Base-by-base conservation (phyloP, 352 stramenopile species). In the Plasmopara viticola region DNA sequence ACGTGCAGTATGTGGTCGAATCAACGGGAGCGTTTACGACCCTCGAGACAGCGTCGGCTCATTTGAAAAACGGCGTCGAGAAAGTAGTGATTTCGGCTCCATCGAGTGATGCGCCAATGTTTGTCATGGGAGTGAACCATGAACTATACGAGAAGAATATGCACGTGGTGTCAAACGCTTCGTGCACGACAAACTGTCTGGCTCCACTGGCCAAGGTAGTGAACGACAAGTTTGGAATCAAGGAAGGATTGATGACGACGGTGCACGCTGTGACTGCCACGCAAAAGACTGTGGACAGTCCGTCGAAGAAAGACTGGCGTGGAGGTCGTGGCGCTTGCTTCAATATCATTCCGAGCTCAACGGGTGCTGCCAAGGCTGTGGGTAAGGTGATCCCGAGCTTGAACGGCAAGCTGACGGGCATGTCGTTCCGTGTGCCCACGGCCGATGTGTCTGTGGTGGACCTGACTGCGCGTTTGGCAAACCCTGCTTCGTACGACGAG, bases 311-410 rank as follows among this genome's bases (percentile, higher is more conserved):
- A 75, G 96, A 99, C 86, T 99, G 96, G 95, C 93, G 95, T 60
- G 95, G 91, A 61, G 96, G 96, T 64, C 95, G 96, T 84, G 94
- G 87, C 56, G 95, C 89, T 29, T 97, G 83, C 78, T 97, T 96
- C 78, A 99, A 99, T 88, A 98, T 99, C 72, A 99, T 99, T 66
- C 96, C 96, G n/a, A 98, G 86, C 51, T 98, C 91, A 9, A 99
- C 95, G 28, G 96, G 95, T 45, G 97, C 97, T 29, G 97, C 97
- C 67, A 98, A 99, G 89, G 97, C 97, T 62, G 96, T 99, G 53
- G 97, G 95, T 66, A 99, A 99, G 86, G 95, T 99, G 68, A 98
- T 99, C 64, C 90, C 90, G 25, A 74, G 74, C 53, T 65, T 96
- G 50, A 96, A 97, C 67, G 88, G 88, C 53, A 96, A 96, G 75